Conservation (phyloP, 495 filamentous ascomycete genomes). For the Penicillium dipodomyicola region DNA sequence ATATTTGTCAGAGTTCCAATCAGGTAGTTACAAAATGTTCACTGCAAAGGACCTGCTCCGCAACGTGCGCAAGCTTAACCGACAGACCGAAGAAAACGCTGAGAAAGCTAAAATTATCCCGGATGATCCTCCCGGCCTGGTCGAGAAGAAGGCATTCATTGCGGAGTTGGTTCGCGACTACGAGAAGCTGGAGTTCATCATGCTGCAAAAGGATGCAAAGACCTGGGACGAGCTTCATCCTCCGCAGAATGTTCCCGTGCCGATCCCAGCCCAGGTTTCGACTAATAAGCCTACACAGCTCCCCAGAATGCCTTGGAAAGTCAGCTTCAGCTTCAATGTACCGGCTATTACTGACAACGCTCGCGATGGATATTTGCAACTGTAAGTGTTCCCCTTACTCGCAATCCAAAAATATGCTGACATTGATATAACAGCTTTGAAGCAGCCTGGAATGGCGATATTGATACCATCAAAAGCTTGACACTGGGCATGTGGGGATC, state of each 20-base stretch:
- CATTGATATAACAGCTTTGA: slow-evolving; percentile 50
- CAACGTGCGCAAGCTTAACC: slow-evolving; percentile 10
- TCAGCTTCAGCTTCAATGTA: slow-evolving; percentile 48
- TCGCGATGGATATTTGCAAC: slow-evolving; percentile 53
- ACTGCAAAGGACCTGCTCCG: slow-evolving; percentile 21
- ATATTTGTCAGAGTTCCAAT: slow-evolving; percentile 41
- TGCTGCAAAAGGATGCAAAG: slow-evolving; percentile 60
- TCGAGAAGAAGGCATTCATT: slow-evolving; percentile 53
- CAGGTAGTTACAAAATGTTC: slow-evolving; percentile 55
- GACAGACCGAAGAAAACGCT: slow-evolving; percentile 3
- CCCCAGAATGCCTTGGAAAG: slow-evolving; percentile 37
- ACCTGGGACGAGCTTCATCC: slow-evolving; percentile 63
- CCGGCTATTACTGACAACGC: slow-evolving; percentile 51
- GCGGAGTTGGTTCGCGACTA: slow-evolving; percentile 47
- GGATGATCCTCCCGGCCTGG: slow-evolving; percentile 31
- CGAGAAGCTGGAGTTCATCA: slow-evolving; percentile 46
- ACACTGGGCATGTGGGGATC: slow-evolving; percentile 47
- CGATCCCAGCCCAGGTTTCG: neutral
- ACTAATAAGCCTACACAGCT: slow-evolving; percentile 6
- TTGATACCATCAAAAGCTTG: slow-evolving; percentile 49
- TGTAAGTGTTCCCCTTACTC: slow-evolving; percentile 35
- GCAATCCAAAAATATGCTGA: slow-evolving; percentile 13
- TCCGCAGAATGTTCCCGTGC: neutral
- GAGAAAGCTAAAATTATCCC: neutral
- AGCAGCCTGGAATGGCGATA: slow-evolving; percentile 66